Conservation (phyloP, 495 filamentous ascomycete genomes). For the Halenospora varia region DNA sequence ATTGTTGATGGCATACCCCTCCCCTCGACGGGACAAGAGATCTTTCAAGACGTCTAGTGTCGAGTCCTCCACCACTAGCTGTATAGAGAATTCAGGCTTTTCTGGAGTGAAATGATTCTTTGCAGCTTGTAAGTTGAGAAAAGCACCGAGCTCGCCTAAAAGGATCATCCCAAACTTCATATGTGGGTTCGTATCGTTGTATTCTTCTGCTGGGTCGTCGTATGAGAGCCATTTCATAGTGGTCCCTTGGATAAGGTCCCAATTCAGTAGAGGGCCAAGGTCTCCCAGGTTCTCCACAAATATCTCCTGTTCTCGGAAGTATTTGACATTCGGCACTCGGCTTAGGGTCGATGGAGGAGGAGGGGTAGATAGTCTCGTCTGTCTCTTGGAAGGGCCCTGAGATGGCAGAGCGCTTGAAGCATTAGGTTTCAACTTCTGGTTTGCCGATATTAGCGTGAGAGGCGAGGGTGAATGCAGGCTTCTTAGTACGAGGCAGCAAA, state of each 20-base stretch:
- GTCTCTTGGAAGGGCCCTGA: too few relatives aligned
- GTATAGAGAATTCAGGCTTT: constrained; percentile 5
- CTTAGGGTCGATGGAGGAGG: too few relatives aligned
- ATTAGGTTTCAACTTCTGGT: too few relatives aligned
- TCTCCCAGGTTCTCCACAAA: constrained; percentile 1
- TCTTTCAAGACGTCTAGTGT: constrained; percentile 2
- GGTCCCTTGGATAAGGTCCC: background rate
- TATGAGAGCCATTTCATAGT: background rate
- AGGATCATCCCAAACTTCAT: constrained; percentile 4
- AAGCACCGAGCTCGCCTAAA: constrained; percentile 6
- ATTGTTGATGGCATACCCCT: constrained; percentile 3
- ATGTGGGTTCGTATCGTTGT: background rate
- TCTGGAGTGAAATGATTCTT: background rate
- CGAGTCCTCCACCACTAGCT: background rate
- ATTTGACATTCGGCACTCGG: too few relatives aligned
- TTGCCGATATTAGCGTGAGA: too few relatives aligned
- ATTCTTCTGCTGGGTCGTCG: constrained; percentile 1
- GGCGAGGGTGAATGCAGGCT: too few relatives aligned
- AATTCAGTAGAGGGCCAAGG: constrained; percentile 1
- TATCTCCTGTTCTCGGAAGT: constrained; percentile 3
- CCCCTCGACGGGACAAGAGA: constrained; percentile 1
- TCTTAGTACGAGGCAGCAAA: too few relatives aligned
- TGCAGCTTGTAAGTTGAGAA: background rate
- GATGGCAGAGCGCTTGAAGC: too few relatives aligned
- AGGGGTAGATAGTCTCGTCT: too few relatives aligned